A percentile compares a stretch with the other conserved stretches of the same genome.
Conservation (phyloP, 768 basidiomycete species). For the Atractiella rhizophila region DNA sequence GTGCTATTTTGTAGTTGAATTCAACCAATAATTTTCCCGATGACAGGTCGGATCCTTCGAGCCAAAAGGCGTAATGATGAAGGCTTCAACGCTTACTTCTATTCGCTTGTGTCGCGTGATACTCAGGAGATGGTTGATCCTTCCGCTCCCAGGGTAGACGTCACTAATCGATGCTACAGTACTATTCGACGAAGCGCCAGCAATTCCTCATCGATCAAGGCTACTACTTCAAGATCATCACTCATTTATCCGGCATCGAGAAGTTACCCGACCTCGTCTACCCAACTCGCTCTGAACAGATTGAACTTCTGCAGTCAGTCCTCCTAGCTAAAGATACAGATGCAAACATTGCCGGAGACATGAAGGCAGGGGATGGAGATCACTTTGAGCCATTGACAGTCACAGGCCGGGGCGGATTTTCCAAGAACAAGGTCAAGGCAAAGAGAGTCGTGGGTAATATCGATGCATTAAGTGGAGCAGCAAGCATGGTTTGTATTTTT, state of each 20-base stretch:
- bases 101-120: conserved; percentile 60
- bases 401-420: conserved; percentile 3
- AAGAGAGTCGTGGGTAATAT: conserved; percentile 51
- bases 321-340: conserved; percentile 71
- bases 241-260: conserved; percentile 79
- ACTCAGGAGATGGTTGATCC: neutral
- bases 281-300: conserved; percentile 70
- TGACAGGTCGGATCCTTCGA: conserved; percentile 77
- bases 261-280: conserved; percentile 70
- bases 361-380: conserved; percentile 48
- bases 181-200: conserved; percentile 93
- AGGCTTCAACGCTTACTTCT: conserved; percentile 99
- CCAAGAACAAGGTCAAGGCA: conserved; percentile 36
- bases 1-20: neutral
- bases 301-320: conserved; percentile 82
- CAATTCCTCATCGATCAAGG: conserved; percentile 88
- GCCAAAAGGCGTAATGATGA: conserved; percentile 96
- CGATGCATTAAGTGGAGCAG: conserved; percentile 45
- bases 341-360: conserved; percentile 63
- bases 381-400: conserved; percentile 44
- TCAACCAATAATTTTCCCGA: conserved; percentile 29
- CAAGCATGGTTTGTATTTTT: too few species aligned
- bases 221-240: conserved; percentile 98
- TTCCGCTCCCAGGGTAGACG: neutral
- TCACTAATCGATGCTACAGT: conserved; percentile 95